Percentiles rank a stretch among this genome's conserved stretches.
These are phyloP conservation scores for Pichia sorboxylosa DNA, from an alignment of 1,139 yeast genomes.

Conservation along the genomic window DNA sequence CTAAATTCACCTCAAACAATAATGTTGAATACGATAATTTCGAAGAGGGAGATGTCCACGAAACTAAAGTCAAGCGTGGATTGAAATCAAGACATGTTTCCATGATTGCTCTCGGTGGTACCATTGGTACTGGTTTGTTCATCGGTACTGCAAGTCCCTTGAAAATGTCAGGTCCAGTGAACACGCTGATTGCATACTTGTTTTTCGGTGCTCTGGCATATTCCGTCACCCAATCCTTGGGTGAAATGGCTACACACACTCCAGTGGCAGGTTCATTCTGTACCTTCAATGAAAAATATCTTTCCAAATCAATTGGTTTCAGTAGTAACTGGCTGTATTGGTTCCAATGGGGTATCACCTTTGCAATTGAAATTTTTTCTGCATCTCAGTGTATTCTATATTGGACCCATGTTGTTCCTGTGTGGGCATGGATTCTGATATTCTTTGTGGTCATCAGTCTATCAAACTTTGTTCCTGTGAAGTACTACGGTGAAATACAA, in stretches of 20 bases:
- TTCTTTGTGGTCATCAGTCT: constrained; percentile 45
- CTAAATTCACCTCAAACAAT: neutral
- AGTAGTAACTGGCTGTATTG: constrained; percentile 78
- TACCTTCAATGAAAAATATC: constrained; percentile 46
- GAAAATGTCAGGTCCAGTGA: constrained; percentile 52
- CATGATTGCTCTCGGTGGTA: constrained; percentile 61
- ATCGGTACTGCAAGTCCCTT: constrained; percentile 46
- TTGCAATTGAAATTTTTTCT: constrained; percentile 74
- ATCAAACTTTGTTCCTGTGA: constrained; percentile 50
- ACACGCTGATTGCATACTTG: constrained; percentile 48
- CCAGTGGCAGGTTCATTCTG: constrained; percentile 64
- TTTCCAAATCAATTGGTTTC: constrained; percentile 63
- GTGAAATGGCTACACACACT: constrained; percentile 71
- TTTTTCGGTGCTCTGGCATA: constrained; percentile 58
- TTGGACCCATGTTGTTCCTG: constrained; percentile 66
- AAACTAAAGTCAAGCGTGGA: constrained; percentile 26
- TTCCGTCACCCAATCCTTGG: constrained; percentile 58
- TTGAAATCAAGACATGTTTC: constrained; percentile 51
- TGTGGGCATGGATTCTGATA: constrained; percentile 67
- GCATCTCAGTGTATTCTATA: constrained; percentile 64
- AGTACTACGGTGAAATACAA: constrained; percentile 55
- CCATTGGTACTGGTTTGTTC: constrained; percentile 64
- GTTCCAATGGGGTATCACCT: constrained; percentile 81
- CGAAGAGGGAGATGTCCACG: constrained; percentile 11
- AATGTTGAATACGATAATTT: constrained; percentile 2